Evolutionary conservation across 108 stramenopile genomes (phyloP).

Genomic region (Skeletonema grethae): DNA sequence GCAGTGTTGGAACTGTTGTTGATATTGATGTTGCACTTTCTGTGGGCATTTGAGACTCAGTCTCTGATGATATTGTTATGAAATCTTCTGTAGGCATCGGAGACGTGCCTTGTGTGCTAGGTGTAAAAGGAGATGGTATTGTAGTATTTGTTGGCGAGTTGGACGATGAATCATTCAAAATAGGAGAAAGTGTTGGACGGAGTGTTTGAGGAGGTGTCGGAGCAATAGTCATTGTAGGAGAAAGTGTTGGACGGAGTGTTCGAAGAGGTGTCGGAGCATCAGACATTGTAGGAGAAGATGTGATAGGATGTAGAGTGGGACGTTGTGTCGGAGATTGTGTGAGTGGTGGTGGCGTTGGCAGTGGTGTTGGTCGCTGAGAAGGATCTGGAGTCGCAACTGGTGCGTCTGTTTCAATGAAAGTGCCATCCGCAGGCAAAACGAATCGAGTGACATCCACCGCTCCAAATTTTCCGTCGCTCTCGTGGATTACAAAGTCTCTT

Average conservation of each 20-base stretch:
- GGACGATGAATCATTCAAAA: background rate
- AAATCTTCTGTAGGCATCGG: background rate
- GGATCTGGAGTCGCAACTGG: background rate
- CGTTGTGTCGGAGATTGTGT: background rate
- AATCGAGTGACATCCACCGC: conserved; percentile 22
- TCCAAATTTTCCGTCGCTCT: conserved; percentile 32
- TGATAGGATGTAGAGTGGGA: background rate
- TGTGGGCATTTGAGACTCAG: background rate
- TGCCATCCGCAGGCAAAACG: conserved; percentile 27
- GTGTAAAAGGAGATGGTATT: background rate
- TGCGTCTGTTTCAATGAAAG: conserved; percentile 1
- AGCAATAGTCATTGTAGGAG: background rate
- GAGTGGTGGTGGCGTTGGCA: background rate
- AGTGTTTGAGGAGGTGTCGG: background rate
- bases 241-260: background rate
- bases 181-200: background rate
- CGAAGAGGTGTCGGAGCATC: background rate
- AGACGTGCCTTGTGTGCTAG: background rate
- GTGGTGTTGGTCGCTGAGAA: background rate
- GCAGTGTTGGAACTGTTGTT: background rate
- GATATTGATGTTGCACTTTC: background rate
- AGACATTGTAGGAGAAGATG: background rate
- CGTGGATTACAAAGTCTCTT: conserved; percentile 22
- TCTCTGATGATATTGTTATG: background rate
- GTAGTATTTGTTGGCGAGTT: background rate